These are phyloP conservation scores for Arabidopsis thaliana DNA, from an alignment of 345 rosid species.

Conservation along the genomic window TAIR10.1 NC_003074.8:831001-831500, in stretches of 20 bases:
- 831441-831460: neutral
- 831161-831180: conserved; percentile 69
- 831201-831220: conserved; percentile 82
- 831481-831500: conserved; percentile 8
- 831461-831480: conserved; percentile 17
- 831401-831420: neutral
- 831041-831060: neutral
- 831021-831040: neutral
- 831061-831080: neutral
- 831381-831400: conserved; percentile 39
- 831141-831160: conserved; percentile 49
- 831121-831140: conserved; percentile 78
- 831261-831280: conserved; percentile 78
- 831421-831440: neutral
- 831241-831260: conserved; percentile 62
- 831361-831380: conserved; percentile 43
- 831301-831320: conserved; percentile 76
- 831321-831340: conserved; percentile 54
- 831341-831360: conserved; percentile 22
- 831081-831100: conserved; percentile 88
- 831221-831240: conserved; percentile 82
- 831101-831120: conserved; percentile 96
- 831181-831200: conserved; percentile 83
- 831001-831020: neutral
- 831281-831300: conserved; percentile 96